Evolutionary conservation across 768 basidiomycete species (phyloP).

Genomic region (Lactarius hengduanensis): DNA sequence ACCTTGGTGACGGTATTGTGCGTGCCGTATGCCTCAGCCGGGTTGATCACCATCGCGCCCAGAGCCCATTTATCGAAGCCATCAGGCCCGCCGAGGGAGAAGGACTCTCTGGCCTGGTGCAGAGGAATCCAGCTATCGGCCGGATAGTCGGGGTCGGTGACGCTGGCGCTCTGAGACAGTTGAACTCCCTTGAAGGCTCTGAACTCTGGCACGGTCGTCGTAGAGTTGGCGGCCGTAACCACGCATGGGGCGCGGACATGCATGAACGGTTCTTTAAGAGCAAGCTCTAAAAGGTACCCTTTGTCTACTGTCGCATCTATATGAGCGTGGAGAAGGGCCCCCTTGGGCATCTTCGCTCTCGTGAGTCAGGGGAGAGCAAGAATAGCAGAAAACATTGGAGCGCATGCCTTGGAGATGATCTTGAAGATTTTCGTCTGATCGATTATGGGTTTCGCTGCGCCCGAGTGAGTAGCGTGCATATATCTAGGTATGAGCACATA

Average conservation of each 20-base stretch:
- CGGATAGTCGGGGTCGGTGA: conserved; percentile 47
- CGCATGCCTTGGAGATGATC: conserved; percentile 54
- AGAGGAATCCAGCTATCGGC: conserved; percentile 56
- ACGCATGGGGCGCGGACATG: conserved; percentile 50
- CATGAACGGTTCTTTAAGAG: conserved; percentile 54
- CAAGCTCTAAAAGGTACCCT: conserved; percentile 51
- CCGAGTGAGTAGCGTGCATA: conserved; percentile 27
- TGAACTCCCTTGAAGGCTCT: conserved; percentile 39
- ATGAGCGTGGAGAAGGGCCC: conserved; percentile 70
- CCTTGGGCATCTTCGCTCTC: conserved; percentile 69
- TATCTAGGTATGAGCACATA: conserved; percentile 27
- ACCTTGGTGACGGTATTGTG: conserved; percentile 72
- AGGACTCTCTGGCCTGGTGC: conserved; percentile 51
- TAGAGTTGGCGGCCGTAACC: conserved; percentile 44
- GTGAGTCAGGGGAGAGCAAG: background rate
- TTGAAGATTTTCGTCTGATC: conserved; percentile 60
- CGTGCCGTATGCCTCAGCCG: conserved; percentile 68
- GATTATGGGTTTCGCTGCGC: conserved; percentile 54
- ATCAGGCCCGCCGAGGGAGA: conserved; percentile 57
- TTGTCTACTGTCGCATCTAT: conserved; percentile 73
- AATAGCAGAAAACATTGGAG: background rate
- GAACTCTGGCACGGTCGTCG: conserved; percentile 52
- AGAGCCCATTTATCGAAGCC: conserved; percentile 71
- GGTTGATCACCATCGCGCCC: conserved; percentile 61
- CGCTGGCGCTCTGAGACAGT: conserved; percentile 30